These are phyloP conservation scores for Trichoderma semiorbis DNA, from an alignment of 2,329 filamentous ascomycete species.

Conservation along the genomic window DNA sequence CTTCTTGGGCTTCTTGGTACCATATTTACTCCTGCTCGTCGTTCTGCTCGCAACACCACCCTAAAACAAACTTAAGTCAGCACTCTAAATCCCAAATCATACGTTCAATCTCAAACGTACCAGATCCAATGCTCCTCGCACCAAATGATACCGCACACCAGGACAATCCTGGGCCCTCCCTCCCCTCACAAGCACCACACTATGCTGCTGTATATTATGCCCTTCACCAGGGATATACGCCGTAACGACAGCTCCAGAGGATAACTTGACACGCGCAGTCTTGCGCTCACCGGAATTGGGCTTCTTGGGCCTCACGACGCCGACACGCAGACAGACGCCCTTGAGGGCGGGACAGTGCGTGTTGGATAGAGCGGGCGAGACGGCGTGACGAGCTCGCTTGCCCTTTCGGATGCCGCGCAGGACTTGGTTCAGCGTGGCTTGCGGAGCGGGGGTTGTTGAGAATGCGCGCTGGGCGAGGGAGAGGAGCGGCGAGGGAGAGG, in stretches of 20 bases:
- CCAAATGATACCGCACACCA: slow-evolving; percentile 92
- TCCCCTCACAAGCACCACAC: slow-evolving; percentile 91
- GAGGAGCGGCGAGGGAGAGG: slow-evolving; percentile 24
- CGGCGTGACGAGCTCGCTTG: slow-evolving; percentile 78
- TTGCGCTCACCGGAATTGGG: slow-evolving; percentile 97
- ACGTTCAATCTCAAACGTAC: slow-evolving; percentile 48
- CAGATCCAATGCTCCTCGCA: slow-evolving; percentile 88
- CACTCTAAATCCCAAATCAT: background rate
- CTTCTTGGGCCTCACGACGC: slow-evolving; percentile 94
- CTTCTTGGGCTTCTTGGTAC: slow-evolving; percentile 97
- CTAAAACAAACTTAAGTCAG: slow-evolving; percentile 43
- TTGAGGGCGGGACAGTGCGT: slow-evolving; percentile 77
- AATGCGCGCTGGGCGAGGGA: slow-evolving; percentile 35
- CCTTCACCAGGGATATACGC: slow-evolving; percentile 97
- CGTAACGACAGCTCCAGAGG: slow-evolving; percentile 80
- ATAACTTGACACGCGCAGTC: slow-evolving; percentile 86
- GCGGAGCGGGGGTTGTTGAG: slow-evolving; percentile 53
- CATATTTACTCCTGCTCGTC: slow-evolving; percentile 90
- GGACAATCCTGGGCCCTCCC: slow-evolving; percentile 95
- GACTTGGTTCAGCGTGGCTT: slow-evolving; percentile 71
- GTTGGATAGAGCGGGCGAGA: slow-evolving; percentile 76
- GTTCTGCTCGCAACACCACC: slow-evolving; percentile 84
- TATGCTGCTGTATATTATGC: slow-evolving; percentile 98
- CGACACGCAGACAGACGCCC: slow-evolving; percentile 93
- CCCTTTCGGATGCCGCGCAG: slow-evolving; percentile 71